Conservation (phyloP, 768 basidiomycete species). For the Hypholoma sublateritium region DNA sequence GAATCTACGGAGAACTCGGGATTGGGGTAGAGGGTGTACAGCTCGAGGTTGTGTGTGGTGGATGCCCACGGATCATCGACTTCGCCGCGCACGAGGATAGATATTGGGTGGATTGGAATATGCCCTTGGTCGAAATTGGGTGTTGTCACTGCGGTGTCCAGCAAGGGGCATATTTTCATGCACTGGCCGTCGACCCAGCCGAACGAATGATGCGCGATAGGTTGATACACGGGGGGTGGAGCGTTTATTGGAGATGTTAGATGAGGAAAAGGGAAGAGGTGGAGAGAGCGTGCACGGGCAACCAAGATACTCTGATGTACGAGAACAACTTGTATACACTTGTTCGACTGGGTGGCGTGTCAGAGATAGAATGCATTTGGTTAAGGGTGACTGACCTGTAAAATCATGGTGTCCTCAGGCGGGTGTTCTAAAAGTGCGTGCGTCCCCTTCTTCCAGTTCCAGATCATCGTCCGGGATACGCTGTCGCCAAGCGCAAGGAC, state of each 20-base stretch:
- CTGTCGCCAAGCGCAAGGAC: slow-evolving; percentile 57
- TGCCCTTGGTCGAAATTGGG: too few species aligned
- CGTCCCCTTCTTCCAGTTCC: slow-evolving; percentile 51
- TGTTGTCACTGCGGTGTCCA: background rate
- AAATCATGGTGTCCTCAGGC: slow-evolving; percentile 23
- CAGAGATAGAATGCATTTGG: background rate
- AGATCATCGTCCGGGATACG: slow-evolving; percentile 46
- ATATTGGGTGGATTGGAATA: slow-evolving; percentile 21
- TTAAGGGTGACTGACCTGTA: slow-evolving; percentile 27
- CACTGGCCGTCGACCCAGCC: slow-evolving; percentile 69
- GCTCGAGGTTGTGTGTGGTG: slow-evolving; percentile 45
- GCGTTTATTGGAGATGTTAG: slow-evolving; percentile 22
- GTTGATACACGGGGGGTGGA: slow-evolving; percentile 25
- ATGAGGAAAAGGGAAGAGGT: slow-evolving; percentile 50
- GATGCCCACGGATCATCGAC: slow-evolving; percentile 62
- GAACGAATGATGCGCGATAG: slow-evolving; percentile 49
- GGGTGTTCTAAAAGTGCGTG: slow-evolving; percentile 46
- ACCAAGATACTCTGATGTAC: slow-evolving; percentile 48
- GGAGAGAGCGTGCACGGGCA: slow-evolving; percentile 57
- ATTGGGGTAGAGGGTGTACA: slow-evolving; percentile 48
- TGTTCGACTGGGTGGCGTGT: slow-evolving; percentile 38
- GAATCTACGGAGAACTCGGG: slow-evolving; percentile 18
- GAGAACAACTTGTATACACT: slow-evolving; percentile 53
- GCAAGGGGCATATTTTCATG: slow-evolving; percentile 23
- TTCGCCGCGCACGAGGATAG: slow-evolving; percentile 57